Percentiles rank a stretch among this genome's conserved stretches.
Conservation (phyloP, 108 stramenopile species). For the Skeletonema menzelii region DNA sequence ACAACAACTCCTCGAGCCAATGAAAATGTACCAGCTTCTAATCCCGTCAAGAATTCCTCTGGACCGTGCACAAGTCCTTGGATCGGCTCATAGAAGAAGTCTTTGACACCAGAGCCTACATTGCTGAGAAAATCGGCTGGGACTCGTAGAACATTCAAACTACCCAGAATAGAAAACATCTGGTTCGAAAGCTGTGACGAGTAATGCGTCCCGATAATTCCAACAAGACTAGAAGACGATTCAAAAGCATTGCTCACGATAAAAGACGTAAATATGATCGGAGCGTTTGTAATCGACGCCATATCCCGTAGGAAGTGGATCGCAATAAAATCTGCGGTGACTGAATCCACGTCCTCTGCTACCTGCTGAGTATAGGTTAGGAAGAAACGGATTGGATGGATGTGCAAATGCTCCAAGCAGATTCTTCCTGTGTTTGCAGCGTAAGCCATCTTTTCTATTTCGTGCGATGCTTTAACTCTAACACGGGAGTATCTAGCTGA, state of each 20-base stretch:
- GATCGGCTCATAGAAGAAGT: conserved; percentile 88
- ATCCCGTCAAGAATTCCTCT: conserved; percentile 72
- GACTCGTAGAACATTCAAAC: conserved; percentile 73
- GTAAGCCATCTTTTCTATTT: conserved; percentile 55
- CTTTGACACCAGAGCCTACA: conserved; percentile 78
- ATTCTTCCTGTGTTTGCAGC: conserved; percentile 70
- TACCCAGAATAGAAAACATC: conserved; percentile 70
- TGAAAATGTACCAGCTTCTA: conserved; percentile 73
- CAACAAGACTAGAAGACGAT: conserved; percentile 61
- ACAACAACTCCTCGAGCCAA: conserved; percentile 82
- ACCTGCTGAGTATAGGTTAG: conserved; percentile 85
- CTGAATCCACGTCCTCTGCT: conserved; percentile 51
- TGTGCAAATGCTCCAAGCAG: conserved; percentile 71
- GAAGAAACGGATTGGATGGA: conserved; percentile 73
- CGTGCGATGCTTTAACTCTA: conserved; percentile 52
- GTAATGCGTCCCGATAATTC: conserved; percentile 72
- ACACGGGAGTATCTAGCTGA: conserved; percentile 42
- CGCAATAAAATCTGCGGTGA: conserved; percentile 59
- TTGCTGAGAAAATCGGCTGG: conserved; percentile 87
- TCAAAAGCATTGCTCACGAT: conserved; percentile 82
- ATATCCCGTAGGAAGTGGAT: conserved; percentile 81
- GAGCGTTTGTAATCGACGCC: conserved; percentile 78
- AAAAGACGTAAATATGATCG: conserved; percentile 80
- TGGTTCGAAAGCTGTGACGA: conserved; percentile 83
- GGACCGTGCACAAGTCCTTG: conserved; percentile 65